A percentile compares a stretch with the other conserved stretches of the same genome.
Evolutionary conservation across 305 asterid species (phyloP).

Genomic region (Rubia peregrina): DNA sequence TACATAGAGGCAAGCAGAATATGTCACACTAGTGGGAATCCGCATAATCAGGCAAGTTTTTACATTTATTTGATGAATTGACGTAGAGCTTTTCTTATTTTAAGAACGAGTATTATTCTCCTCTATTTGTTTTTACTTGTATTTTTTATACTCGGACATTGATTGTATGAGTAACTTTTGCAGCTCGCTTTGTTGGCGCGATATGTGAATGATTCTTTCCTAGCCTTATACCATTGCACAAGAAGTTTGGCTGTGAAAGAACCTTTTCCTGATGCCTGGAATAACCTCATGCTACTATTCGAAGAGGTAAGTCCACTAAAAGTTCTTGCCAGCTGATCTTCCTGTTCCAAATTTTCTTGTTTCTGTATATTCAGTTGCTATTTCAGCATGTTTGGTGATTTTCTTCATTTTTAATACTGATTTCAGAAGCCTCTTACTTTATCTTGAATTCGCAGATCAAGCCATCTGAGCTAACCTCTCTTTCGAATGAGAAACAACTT

Average conservation of each 20-base stretch:
- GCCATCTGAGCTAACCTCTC: constrained; percentile 36
- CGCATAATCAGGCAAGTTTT: constrained; percentile 76
- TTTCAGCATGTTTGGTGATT: background rate
- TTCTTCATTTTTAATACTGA: background rate
- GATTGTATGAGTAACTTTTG: constrained; percentile 2
- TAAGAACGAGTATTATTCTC: background rate
- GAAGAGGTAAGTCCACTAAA: constrained; percentile 52
- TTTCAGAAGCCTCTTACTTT: constrained; percentile 6
- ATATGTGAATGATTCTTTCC: constrained; percentile 62
- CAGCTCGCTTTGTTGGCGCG: constrained; percentile 85
- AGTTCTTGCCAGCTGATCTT: constrained; percentile 2
- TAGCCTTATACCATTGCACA: constrained; percentile 76
- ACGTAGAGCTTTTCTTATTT: background rate
- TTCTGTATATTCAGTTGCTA: constrained; percentile 5
- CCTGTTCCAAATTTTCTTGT: background rate
- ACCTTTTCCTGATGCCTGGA: constrained; percentile 93
- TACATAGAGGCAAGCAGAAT: constrained; percentile 65
- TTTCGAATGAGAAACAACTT: constrained; percentile 33
- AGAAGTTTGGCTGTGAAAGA: constrained; percentile 84
- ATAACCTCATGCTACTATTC: constrained; percentile 63
- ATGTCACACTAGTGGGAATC: constrained; percentile 83
- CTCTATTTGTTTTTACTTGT: background rate
- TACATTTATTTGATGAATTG: background rate
- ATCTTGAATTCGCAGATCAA: constrained; percentile 60
- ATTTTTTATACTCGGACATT: background rate